phyloP scores from a whole-genome alignment of 2,329 filamentous ascomycete genomes.

The Fusarium lyarnte region DNA sequence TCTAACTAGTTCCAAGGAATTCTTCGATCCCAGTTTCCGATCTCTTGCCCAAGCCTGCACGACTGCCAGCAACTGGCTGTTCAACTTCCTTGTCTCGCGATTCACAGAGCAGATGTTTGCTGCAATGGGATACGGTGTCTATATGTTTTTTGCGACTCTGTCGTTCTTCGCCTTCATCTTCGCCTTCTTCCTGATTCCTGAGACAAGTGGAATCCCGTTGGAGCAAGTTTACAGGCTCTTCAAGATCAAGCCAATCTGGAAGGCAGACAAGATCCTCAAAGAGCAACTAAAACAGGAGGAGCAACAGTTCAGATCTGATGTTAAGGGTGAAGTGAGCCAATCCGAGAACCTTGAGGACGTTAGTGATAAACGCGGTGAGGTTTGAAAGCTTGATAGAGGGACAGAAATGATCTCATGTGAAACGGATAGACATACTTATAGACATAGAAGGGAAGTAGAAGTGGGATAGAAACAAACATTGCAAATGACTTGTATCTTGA shows the following conservation, averaged over 20 bases:
- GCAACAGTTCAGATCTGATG: conserved; percentile 35
- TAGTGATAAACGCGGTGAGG: neutral
- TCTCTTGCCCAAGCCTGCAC: conserved; percentile 67
- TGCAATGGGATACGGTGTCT: conserved; percentile 59
- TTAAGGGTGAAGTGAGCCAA: conserved; percentile 27
- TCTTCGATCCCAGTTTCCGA: conserved; percentile 60
- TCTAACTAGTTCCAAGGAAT: conserved; percentile 40
- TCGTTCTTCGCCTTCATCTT: conserved; percentile 59
- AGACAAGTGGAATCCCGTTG: conserved; percentile 63
- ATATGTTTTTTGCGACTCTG: conserved; percentile 64
- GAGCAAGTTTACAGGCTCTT: conserved; percentile 62
- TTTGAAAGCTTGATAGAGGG: neutral
- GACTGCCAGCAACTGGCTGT: conserved; percentile 65
- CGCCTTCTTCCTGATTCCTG: conserved; percentile 62
- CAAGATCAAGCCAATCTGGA: conserved; percentile 45
- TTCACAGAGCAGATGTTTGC: conserved; percentile 51
- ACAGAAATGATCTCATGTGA: no score
- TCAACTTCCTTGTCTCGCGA: conserved; percentile 64
- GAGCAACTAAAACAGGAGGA: conserved; percentile 30
- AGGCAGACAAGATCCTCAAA: conserved; percentile 34
- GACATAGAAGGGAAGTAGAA: neutral
- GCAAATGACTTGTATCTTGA: neutral
- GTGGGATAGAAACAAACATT: neutral
- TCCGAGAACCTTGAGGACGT: conserved; percentile 3
- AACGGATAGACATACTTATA: neutral